These are phyloP conservation scores for Ophiostoma triangulosporum DNA, from an alignment of 2,329 filamentous ascomycete species.

Conservation along the genomic window DNA sequence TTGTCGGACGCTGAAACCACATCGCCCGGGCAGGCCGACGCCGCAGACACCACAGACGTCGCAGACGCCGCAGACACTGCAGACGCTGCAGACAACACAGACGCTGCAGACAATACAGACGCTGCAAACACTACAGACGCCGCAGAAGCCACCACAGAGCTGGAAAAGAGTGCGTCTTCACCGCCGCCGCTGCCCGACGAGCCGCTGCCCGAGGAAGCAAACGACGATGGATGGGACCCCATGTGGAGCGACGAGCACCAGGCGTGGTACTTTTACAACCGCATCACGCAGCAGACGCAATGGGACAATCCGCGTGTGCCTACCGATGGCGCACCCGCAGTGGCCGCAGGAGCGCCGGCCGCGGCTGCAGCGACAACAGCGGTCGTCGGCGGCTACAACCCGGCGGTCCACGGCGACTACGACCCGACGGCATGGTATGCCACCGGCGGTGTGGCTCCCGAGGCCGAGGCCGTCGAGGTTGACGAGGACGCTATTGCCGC, in stretches of 20 bases:
- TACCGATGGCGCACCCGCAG: not conserved
- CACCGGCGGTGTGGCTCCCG: constrained; percentile 28
- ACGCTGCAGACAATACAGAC: not conserved
- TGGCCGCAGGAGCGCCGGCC: constrained; percentile 25
- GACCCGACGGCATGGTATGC: constrained; percentile 95
- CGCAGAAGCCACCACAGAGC: not conserved
- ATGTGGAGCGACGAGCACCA: constrained; percentile 57
- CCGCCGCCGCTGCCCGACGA: constrained; percentile 28
- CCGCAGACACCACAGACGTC: not conserved
- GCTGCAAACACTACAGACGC: not conserved
- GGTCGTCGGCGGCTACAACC: constrained; percentile 65
- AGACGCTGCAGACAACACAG: not conserved
- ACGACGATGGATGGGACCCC: constrained; percentile 66
- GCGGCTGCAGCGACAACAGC: constrained; percentile 15
- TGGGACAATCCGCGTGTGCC: constrained; percentile 72
- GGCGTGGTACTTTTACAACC: constrained; percentile 74
- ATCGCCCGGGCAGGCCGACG: not conserved
- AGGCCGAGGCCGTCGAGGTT: constrained; percentile 14
- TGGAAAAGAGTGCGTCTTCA: not conserved
- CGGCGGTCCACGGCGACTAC: constrained; percentile 90
- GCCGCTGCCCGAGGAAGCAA: constrained; percentile 23
- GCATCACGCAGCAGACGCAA: constrained; percentile 57
- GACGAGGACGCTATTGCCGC: constrained; percentile 13
- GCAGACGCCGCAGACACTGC: not conserved
- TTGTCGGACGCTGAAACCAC: not conserved